Base-by-base conservation (phyloP, 495 filamentous ascomycete species). In the Penicillium coffeae region DNA sequence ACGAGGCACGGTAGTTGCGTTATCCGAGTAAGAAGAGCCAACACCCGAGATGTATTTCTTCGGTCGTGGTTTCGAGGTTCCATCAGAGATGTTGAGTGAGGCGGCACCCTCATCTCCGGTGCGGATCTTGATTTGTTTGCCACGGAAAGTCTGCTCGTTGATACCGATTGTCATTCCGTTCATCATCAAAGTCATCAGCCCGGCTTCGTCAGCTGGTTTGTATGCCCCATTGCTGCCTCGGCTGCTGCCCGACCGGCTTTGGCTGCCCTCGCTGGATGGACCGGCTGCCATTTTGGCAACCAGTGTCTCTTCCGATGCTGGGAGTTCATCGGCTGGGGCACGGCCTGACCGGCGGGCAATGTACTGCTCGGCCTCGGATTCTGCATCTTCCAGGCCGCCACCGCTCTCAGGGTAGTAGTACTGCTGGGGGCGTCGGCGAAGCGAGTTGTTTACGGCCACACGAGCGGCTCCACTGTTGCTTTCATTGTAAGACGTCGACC, bases 231-330 rank as follows among this genome's bases (percentile, higher is more conserved):
- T 62, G 44, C 71, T 74, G 21, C 63, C 71, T 22, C 68, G 69
- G 52, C 71, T 73, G 62, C 72, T 71, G 59, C 64, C 68, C 9
- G 71, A 73, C 19, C 66, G 67, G 50, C 64, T 74, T 42, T 71
- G 71, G 47, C 73, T 76, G 20, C 67, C 70, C 21, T 64, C 73
- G 44, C 71, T 74, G 14, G 58, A 66, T 1, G 59, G 42, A 16
- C 65, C 64, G 34, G 55, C 58, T 12, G 52, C 49, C 8, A 55
- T 42, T 42, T 71, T 72, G 33, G 62, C 43, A 21, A 64, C 60
- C 19, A 66, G 54, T 30, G 66, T 56, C 47, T 73, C 73, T 7
- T 54, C 42, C 1, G 67, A 72, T n/a, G 68, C 49, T 15, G 70
- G 64, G 13, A 70, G 34, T 20, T 60, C 25, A 10, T 30, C 42